Evolutionary conservation across 1,284 basidiomycete genomes (phyloP), one percentile per base, ranked within the genome.

Genomic region (Ceratobasidium sp.): DNA sequence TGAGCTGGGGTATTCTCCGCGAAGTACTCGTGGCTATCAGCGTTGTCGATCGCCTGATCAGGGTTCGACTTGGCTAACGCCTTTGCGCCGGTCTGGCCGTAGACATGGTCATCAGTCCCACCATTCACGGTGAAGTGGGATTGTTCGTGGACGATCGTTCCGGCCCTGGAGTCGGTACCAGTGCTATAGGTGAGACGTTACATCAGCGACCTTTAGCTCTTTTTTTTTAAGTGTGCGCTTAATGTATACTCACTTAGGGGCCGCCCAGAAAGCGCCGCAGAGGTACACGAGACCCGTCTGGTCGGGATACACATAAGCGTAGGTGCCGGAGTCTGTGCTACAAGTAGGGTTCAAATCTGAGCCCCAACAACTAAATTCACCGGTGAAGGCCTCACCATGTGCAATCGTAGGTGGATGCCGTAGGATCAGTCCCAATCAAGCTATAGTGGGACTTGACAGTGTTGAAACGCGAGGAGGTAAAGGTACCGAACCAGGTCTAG

Each of bases 211-310:
- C 27, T 48, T 58, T 29, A 24, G 49, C 8, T 11, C 19, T 11
- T 13, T 5, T 3, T 1, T 39, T 48, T n/a, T 34, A 24, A 34
- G n/a, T 37, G 37, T 11, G 31, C 9, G 14, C 6, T 13, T 9
- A 14, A 16, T 19, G 24, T 43, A 19, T n/a, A 61, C 68, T 72
- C 24, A 73, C 69, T 73, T 62, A 8, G 74, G 75, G 46, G 75
- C 75, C 14, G 41, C 29, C 75, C 75, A 76, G 59, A 76, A 76
- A 31, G 66, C 75, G 49, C 56, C 74, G 29, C 75, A 76, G n/a
- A 76, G 74, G 39, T 76, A 74, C 9, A 76, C 63, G 34, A 65
- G 54, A 9, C 65, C 73, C 8, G 74, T 59, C 3, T 49, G 19
- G 27, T 31, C 68, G 1, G 73, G 73, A 31, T 76, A 74, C 31